phyloP scores from a whole-genome alignment of 2,329 filamentous ascomycete species.

The Berkeleyomyces rouxiae region DNA sequence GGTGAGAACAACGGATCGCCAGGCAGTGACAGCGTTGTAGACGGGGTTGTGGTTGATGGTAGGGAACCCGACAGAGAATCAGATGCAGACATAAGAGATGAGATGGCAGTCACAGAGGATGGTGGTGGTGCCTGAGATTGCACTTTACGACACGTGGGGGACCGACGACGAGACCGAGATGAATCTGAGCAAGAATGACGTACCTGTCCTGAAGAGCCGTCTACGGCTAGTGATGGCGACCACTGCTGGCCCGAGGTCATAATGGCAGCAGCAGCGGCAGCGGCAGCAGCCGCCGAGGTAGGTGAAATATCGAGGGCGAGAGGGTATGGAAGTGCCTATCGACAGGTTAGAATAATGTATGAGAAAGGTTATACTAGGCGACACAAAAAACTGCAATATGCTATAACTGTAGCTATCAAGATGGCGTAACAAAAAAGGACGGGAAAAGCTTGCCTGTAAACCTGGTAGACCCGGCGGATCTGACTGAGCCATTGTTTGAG shows the following conservation, averaged over 20 bases:
- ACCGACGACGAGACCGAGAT: neutral
- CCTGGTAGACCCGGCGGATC: neutral
- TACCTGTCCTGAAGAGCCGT: constrained; percentile 5
- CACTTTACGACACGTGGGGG: neutral
- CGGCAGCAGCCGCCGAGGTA: constrained; percentile 1
- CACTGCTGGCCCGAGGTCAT: neutral
- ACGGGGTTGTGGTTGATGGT: neutral
- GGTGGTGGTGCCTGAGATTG: neutral
- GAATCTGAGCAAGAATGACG: neutral
- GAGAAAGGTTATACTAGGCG: neutral
- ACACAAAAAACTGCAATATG: neutral
- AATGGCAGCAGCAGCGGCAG: neutral
- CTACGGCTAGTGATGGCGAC: neutral
- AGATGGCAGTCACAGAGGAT: constrained; percentile 1
- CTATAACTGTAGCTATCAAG: neutral
- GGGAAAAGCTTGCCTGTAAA: neutral
- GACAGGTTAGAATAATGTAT: neutral
- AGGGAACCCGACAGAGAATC: neutral
- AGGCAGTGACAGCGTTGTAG: constrained; percentile 9
- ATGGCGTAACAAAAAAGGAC: neutral
- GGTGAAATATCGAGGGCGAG: constrained; percentile 9
- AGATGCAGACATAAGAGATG: constrained; percentile 1
- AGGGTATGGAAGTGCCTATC: constrained; percentile 9
- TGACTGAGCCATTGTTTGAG: neutral
- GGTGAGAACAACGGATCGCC: constrained; percentile 16